These are phyloP conservation scores for Calonectria fujianensis DNA, from an alignment of 2,329 filamentous ascomycete genomes.

Conservation along the genomic window DNA sequence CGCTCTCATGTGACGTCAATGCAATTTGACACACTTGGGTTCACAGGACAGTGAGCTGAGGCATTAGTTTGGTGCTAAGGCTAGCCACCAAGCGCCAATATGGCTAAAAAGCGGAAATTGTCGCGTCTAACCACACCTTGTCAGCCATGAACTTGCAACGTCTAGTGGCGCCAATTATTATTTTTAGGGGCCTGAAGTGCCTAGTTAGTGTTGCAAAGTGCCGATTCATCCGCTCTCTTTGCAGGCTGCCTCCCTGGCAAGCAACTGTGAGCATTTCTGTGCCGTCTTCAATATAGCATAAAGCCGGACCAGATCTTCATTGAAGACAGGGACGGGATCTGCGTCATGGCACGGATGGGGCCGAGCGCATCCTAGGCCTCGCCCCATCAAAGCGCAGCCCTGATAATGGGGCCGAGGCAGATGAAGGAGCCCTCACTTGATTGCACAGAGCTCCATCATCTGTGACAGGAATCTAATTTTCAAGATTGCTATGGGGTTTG, in stretches of 20 bases:
- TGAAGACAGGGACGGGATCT: neutral
- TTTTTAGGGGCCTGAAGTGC: neutral
- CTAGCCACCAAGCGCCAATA: neutral
- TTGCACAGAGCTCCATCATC: neutral
- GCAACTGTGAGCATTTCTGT: neutral
- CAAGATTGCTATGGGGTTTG: neutral
- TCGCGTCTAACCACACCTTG: neutral
- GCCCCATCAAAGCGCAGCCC: constrained; percentile 22
- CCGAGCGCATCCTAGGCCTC: constrained; percentile 4
- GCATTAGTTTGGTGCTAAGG: constrained; percentile 10
- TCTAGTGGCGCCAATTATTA: neutral
- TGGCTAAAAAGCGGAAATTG: constrained; percentile 11
- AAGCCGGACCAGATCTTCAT: neutral
- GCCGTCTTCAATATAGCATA: neutral
- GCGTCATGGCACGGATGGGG: constrained; percentile 19
- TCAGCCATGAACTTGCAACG: constrained; percentile 1
- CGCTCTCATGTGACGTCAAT: constrained; percentile 11
- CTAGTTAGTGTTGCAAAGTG: neutral
- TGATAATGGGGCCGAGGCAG: constrained; percentile 6
- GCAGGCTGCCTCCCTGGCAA: neutral
- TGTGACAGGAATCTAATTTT: neutral
- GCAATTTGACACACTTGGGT: constrained; percentile 15
- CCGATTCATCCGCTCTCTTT: constrained; percentile 8
- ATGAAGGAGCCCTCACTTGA: neutral
- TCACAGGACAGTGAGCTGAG: constrained; percentile 5